phyloP scores from a whole-genome alignment of 2,329 filamentous ascomycete genomes.

The Nectriaceae sp. region DNA sequence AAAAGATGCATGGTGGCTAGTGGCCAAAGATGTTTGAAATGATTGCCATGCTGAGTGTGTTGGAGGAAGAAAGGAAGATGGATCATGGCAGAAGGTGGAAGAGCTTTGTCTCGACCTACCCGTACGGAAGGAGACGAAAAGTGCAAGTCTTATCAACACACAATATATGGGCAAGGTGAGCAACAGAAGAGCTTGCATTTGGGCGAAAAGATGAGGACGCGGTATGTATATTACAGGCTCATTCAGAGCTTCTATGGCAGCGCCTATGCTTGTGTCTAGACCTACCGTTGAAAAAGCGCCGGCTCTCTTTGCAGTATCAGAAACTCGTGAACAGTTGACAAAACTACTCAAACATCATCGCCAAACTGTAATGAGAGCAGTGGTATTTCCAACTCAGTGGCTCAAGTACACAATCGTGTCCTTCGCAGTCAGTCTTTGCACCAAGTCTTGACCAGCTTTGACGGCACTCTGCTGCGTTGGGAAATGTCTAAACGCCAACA shows the following conservation, averaged over 20 bases:
- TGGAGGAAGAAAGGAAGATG: slow-evolving; percentile 3
- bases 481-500: too few species aligned
- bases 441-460: too few species aligned
- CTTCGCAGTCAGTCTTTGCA: neutral
- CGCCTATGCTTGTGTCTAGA: neutral
- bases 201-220: neutral
- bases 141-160: neutral
- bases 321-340: neutral
- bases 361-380: neutral
- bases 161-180: too few species aligned
- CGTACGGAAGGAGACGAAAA: neutral
- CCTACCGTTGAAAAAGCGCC: neutral
- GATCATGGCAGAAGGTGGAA: neutral
- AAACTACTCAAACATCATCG: neutral
- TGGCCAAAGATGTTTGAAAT: slow-evolving; percentile 14
- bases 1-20: slow-evolving; percentile 8
- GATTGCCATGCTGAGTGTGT: slow-evolving; percentile 10
- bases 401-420: neutral
- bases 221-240: neutral
- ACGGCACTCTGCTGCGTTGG: too few species aligned
- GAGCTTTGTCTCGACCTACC: neutral
- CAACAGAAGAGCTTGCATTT: neutral
- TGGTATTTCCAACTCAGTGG: neutral
- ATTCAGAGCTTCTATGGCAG: neutral
- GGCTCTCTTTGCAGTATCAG: neutral